These are phyloP conservation scores for Dactylis glomerata DNA, from an alignment of 176 grass and related monocot species.

Conservation along the genomic window DNA sequence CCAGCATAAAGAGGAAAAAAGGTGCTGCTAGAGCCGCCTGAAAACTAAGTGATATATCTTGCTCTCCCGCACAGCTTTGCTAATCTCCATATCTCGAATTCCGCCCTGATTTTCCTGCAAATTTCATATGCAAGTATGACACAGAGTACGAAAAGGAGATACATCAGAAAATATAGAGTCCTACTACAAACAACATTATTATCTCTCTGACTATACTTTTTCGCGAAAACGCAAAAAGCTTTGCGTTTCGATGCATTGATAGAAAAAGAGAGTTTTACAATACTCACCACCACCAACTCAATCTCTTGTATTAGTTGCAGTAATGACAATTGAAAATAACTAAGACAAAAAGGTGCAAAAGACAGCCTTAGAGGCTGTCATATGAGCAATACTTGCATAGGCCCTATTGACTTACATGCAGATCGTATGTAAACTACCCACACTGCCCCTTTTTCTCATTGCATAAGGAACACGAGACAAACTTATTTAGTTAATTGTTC, in stretches of 20 bases:
- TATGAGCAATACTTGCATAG: background rate
- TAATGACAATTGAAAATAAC: background rate
- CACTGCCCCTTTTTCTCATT: background rate
- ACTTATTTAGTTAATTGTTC: background rate
- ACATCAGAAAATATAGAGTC: background rate
- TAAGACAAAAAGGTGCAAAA: background rate
- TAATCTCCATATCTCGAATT: too few relatives aligned
- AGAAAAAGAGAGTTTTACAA: too few relatives aligned
- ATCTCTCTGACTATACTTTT: background rate
- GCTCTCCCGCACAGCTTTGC: too few relatives aligned
- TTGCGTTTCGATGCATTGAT: too few relatives aligned
- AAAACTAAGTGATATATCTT: too few relatives aligned
- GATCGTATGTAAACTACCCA: background rate
- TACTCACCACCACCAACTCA: background rate
- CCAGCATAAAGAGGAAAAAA: too few relatives aligned
- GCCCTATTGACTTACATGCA: background rate
- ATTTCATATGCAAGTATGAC: conserved; percentile 1
- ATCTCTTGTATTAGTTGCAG: background rate
- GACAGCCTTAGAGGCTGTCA: background rate
- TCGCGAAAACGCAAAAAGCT: too few relatives aligned
- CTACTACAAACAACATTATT: background rate
- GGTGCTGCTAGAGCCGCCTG: too few relatives aligned
- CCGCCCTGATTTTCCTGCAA: too few relatives aligned
- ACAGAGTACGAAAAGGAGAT: too few relatives aligned
- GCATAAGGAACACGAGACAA: background rate